Evolutionary conservation across 2,329 filamentous ascomycete genomes (phyloP).

Genomic region (Ceratocystis papillata): DNA sequence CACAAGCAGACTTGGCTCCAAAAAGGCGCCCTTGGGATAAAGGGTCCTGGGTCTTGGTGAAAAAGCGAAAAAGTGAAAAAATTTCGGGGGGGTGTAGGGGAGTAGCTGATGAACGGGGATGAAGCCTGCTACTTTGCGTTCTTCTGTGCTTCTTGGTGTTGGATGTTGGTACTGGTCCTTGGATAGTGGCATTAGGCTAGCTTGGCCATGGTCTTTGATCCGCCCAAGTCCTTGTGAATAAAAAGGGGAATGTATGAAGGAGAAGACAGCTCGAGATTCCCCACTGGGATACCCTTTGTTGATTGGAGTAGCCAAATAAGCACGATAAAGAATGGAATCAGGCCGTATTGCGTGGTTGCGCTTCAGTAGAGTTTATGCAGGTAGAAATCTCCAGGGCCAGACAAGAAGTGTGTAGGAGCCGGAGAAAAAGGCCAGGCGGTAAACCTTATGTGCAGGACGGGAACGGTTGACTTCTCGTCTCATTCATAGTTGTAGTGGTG

Average conservation of each 20-base stretch:
- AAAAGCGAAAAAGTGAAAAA: background rate
- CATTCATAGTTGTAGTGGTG: background rate
- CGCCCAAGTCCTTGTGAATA: constrained; percentile 4
- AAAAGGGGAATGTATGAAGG: constrained; percentile 5
- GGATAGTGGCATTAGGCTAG: constrained; percentile 9
- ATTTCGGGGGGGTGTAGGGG: constrained; percentile 11
- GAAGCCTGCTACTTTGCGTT: constrained; percentile 11
- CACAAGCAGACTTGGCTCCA: constrained; percentile 1
- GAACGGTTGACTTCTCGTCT: background rate
- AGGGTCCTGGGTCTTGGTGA: constrained; percentile 9
- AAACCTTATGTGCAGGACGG: constrained; percentile 10
- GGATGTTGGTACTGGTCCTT: constrained; percentile 10
- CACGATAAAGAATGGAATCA: background rate
- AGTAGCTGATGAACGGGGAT: constrained; percentile 13
- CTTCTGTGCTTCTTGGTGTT: constrained; percentile 9
- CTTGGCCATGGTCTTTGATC: constrained; percentile 12
- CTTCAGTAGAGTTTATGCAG: background rate
- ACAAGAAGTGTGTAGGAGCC: constrained; percentile 8
- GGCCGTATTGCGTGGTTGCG: background rate
- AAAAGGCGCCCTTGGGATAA: constrained; percentile 8
- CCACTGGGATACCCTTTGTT: background rate
- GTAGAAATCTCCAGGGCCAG: constrained; percentile 2
- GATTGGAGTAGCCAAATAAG: background rate
- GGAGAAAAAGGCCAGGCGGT: background rate
- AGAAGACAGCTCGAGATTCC: constrained; percentile 3